A percentile compares a stretch with the other conserved stretches of the same genome.
Conservation (phyloP, 768 basidiomycete species). For the Psilocybe tampanensis region DNA sequence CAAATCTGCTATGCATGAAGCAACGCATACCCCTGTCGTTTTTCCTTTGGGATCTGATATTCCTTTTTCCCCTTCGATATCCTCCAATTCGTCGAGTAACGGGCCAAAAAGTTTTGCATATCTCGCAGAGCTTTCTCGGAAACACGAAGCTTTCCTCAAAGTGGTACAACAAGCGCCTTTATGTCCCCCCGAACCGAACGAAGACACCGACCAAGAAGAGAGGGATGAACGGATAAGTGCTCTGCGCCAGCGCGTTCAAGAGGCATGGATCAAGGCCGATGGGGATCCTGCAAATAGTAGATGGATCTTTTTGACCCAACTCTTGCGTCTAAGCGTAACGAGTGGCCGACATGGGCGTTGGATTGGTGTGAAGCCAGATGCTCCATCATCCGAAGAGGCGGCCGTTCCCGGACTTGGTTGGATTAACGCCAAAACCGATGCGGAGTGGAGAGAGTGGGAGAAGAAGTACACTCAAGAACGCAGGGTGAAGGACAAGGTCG, state of each 20-base stretch:
- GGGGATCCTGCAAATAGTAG: slow-evolving; percentile 25
- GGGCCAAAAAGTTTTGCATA: neutral
- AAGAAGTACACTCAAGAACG: slow-evolving; percentile 16
- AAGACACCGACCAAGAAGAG: slow-evolving; percentile 10
- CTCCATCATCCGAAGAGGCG: slow-evolving; percentile 9
- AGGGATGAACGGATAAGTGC: slow-evolving; percentile 14
- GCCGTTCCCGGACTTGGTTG: slow-evolving; percentile 10
- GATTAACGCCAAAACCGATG: slow-evolving; percentile 25
- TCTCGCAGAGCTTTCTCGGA: slow-evolving; percentile 5
- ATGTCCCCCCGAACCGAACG: slow-evolving; percentile 18
- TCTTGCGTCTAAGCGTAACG: slow-evolving; percentile 21
- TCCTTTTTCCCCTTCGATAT: slow-evolving; percentile 1
- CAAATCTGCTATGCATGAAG: neutral
- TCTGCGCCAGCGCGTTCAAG: slow-evolving; percentile 15
- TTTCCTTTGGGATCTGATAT: slow-evolving; percentile 3
- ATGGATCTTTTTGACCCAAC: slow-evolving; percentile 18
- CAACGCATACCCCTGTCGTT: slow-evolving; percentile 2
- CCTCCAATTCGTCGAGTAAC: neutral
- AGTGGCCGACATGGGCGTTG: slow-evolving; percentile 23
- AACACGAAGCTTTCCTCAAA: slow-evolving; percentile 27
- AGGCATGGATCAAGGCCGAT: slow-evolving; percentile 21
- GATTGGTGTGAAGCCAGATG: slow-evolving; percentile 20
- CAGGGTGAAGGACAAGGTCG: slow-evolving; percentile 22
- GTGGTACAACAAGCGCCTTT: slow-evolving; percentile 30
- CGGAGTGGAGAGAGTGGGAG: slow-evolving; percentile 28